Conservation (phyloP, 164 flowering plant species). For the Dillenia suffruticosa region DNA sequence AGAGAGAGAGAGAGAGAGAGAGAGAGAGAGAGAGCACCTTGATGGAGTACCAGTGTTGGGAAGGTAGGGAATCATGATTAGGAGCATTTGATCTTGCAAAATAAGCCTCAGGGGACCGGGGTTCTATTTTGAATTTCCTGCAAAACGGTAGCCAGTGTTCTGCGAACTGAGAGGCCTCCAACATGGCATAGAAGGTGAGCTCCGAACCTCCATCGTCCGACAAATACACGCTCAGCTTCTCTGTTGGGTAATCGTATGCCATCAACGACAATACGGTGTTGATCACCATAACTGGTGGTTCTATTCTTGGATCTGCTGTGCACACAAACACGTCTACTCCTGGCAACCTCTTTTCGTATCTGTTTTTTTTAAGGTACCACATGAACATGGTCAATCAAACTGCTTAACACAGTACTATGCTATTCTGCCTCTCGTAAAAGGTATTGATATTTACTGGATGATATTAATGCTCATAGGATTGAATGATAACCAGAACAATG, state of each 20-base stretch:
- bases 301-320: conserved; percentile 40
- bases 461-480: background rate
- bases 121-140: conserved; percentile 27
- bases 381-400: background rate
- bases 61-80: background rate
- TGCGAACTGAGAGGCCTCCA: conserved; percentile 43
- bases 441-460: background rate
- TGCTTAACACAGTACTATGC: background rate
- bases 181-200: conserved; percentile 36
- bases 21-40: background rate
- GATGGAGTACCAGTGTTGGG: conserved; percentile 6
- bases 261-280: conserved; percentile 38
- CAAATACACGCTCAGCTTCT: conserved; percentile 35
- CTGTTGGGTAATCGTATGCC: conserved; percentile 42
- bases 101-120: conserved; percentile 36
- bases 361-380: background rate
- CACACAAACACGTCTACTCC: conserved; percentile 39
- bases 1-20: no score
- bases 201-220: conserved; percentile 48
- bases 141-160: conserved; percentile 48
- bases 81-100: conserved; percentile 9
- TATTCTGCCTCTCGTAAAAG: background rate
- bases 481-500: no score
- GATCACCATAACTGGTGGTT: conserved; percentile 38
- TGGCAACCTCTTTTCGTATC: conserved; percentile 25